Evolutionary conservation across 1,284 basidiomycete species (phyloP).

Genomic region (Laetiporus sulphureus): DNA sequence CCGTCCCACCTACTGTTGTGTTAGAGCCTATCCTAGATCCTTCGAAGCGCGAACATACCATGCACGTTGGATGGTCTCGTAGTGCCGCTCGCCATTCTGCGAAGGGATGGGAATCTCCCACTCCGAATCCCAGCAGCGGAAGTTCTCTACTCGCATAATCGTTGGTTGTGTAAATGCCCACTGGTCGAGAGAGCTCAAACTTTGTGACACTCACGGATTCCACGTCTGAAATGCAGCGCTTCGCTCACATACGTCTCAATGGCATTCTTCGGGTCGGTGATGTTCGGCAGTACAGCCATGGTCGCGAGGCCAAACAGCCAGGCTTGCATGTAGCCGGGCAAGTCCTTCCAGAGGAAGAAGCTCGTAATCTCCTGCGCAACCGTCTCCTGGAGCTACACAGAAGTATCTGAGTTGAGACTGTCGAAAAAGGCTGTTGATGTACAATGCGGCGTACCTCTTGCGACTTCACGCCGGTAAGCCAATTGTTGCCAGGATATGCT

Average conservation of each 20-base stretch:
- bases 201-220: constrained; percentile 9
- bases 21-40: background rate
- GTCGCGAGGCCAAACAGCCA: constrained; percentile 8
- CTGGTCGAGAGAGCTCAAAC: too few relatives aligned
- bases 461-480: constrained; percentile 7
- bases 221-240: constrained; percentile 12
- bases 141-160: constrained; percentile 9
- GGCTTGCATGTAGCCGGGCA: constrained; percentile 9
- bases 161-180: too few relatives aligned
- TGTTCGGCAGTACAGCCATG: constrained; percentile 6
- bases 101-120: constrained; percentile 12
- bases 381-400: background rate
- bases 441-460: constrained; percentile 4
- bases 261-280: constrained; percentile 6
- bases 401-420: background rate
- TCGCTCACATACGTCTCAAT: constrained; percentile 12
- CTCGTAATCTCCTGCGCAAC: constrained; percentile 1
- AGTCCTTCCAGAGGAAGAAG: constrained; percentile 4
- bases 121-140: constrained; percentile 12
- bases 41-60: constrained; percentile 5
- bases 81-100: constrained; percentile 4
- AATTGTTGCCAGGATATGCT: constrained; percentile 6
- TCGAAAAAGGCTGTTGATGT: background rate
- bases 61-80: constrained; percentile 10
- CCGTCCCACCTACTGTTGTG: constrained; percentile 7